Percentiles rank a stretch among this genome's conserved stretches.
Conservation (phyloP, 495 filamentous ascomycete species). For the Aspergillus cavernicola region DNA sequence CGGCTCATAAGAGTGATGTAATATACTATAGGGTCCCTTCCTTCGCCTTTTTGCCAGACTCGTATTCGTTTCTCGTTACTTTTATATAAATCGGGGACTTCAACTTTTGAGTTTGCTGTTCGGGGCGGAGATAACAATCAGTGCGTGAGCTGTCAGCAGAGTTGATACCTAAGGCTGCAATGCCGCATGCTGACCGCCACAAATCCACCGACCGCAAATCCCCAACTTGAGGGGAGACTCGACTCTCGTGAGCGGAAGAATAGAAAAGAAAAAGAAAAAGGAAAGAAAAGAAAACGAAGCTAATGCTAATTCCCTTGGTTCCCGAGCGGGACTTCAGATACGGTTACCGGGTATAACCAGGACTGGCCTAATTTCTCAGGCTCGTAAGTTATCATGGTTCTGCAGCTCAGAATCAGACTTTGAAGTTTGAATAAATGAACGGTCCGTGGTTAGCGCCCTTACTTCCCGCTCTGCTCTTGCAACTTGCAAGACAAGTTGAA, state of each 20-base stretch:
- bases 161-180: constrained; percentile 20
- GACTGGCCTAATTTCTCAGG: constrained; percentile 1
- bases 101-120: too few relatives aligned
- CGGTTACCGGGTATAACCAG: constrained; percentile 10
- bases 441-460: constrained; percentile 10
- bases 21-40: neutral
- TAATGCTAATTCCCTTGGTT: neutral
- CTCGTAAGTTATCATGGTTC: neutral
- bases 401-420: too few relatives aligned
- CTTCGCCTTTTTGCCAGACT: too few relatives aligned
- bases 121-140: neutral
- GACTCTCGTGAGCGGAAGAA: neutral
- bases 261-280: constrained; percentile 9
- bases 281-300: neutral
- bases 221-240: constrained; percentile 1
- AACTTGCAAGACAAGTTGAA: too few relatives aligned
- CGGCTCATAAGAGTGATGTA: too few relatives aligned
- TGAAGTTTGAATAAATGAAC: too few relatives aligned
- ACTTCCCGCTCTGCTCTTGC: neutral
- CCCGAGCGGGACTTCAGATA: neutral
- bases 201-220: neutral
- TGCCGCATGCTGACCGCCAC: constrained; percentile 17
- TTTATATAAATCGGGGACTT: too few relatives aligned
- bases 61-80: neutral
- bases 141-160: constrained; percentile 1